Percentiles rank a stretch among this genome's conserved stretches.
These are phyloP conservation scores for Pseudohyphozyma bogoriensis DNA, from an alignment of 768 basidiomycete genomes.

Conservation along the genomic window DNA sequence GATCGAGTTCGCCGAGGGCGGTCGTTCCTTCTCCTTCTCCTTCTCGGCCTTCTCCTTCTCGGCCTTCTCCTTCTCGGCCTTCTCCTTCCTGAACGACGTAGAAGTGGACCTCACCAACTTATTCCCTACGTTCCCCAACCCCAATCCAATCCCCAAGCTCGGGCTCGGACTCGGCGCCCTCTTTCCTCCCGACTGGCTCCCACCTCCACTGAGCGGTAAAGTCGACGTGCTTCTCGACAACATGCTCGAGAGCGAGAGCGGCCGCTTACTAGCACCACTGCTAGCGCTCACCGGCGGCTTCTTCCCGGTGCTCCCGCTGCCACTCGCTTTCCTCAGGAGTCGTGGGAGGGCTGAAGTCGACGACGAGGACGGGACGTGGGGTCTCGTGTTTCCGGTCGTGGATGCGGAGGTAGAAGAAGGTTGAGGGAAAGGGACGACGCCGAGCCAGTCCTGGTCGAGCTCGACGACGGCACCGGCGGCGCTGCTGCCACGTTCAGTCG, in stretches of 20 bases:
- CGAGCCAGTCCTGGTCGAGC: slow-evolving; percentile 19
- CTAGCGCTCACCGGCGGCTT: slow-evolving; percentile 12
- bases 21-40: too few relatives aligned
- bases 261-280: slow-evolving; percentile 7
- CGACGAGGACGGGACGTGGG: neutral
- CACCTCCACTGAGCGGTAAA: slow-evolving; percentile 6
- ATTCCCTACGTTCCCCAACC: too few relatives aligned
- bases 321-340: slow-evolving; percentile 1
- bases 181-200: too few relatives aligned
- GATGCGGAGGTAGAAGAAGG: neutral
- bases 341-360: neutral
- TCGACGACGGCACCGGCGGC: slow-evolving; percentile 20
- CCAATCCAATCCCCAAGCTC: too few relatives aligned
- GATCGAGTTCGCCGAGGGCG: too few relatives aligned
- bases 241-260: slow-evolving; percentile 8
- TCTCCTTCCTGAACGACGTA: too few relatives aligned
- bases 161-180: too few relatives aligned
- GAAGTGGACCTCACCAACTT: too few relatives aligned
- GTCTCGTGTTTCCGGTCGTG: neutral
- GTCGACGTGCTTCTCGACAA: slow-evolving; percentile 9
- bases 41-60: too few relatives aligned
- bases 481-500: neutral
- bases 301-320: neutral
- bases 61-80: too few relatives aligned
- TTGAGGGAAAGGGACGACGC: slow-evolving; percentile 20